Evolutionary conservation across 2,329 filamentous ascomycete species (phyloP).

Genomic region (Canariomyces notabilis): DNA sequence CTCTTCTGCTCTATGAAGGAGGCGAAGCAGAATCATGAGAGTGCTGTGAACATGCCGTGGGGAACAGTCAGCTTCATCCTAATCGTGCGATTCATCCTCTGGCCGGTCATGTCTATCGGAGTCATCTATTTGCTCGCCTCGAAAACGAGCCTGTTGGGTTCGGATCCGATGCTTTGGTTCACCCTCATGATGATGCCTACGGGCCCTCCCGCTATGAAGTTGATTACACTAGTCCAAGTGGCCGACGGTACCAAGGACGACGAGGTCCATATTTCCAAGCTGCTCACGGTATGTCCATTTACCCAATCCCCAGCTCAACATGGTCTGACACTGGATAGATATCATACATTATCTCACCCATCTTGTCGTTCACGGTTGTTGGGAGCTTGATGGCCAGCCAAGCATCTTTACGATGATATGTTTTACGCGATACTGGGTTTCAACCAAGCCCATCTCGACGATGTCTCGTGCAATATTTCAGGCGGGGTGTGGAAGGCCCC

Average conservation of each 20-base stretch:
- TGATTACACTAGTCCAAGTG: slow-evolving; percentile 42
- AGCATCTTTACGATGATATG: slow-evolving; percentile 11
- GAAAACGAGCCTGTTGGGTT: slow-evolving; percentile 44
- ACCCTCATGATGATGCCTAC: slow-evolving; percentile 45
- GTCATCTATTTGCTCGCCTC: slow-evolving; percentile 51
- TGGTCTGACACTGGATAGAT: slow-evolving; percentile 14
- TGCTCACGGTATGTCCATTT: slow-evolving; percentile 28
- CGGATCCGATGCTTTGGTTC: slow-evolving; percentile 64
- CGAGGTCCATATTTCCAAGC: slow-evolving; percentile 39
- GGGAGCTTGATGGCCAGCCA: slow-evolving; percentile 20
- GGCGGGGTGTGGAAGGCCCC: neutral
- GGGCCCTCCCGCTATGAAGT: slow-evolving; percentile 44
- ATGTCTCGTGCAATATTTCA: neutral
- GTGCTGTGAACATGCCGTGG: slow-evolving; percentile 41
- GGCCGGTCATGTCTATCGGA: slow-evolving; percentile 52
- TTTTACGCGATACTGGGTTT: neutral
- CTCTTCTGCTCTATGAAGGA: slow-evolving; percentile 53
- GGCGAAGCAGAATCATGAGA: slow-evolving; percentile 39
- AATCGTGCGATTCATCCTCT: slow-evolving; percentile 53
- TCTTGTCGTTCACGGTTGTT: slow-evolving; percentile 22
- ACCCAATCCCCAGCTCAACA: no score
- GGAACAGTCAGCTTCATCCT: slow-evolving; percentile 47
- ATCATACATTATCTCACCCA: slow-evolving; percentile 23
- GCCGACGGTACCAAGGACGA: slow-evolving; percentile 36
- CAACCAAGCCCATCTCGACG: neutral